Conservation (phyloP, 2,329 filamentous ascomycete genomes). For the Myriangium duriaei region DNA sequence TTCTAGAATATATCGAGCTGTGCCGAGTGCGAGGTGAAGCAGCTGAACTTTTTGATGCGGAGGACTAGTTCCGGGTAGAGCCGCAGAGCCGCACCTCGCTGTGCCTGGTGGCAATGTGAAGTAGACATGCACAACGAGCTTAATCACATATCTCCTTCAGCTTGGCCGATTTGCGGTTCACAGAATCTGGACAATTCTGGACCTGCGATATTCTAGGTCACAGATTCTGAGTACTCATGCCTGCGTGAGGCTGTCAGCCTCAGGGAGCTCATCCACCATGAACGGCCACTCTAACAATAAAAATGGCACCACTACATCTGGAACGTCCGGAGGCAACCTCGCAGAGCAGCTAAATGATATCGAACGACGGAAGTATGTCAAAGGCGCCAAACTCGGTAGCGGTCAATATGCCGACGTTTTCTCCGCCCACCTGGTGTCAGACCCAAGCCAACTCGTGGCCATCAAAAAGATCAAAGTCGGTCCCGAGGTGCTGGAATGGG, state of each 20-base stretch:
- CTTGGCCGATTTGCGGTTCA: too few species aligned
- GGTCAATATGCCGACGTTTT: slow-evolving; percentile 97
- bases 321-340: slow-evolving; percentile 22
- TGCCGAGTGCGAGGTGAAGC: background rate
- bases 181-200: too few species aligned
- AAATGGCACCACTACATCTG: background rate
- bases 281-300: slow-evolving; percentile 2
- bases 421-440: slow-evolving; percentile 62
- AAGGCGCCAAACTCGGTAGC: slow-evolving; percentile 78
- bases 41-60: slow-evolving; percentile 9
- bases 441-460: slow-evolving; percentile 66
- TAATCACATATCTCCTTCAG: too few species aligned
- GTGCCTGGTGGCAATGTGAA: background rate
- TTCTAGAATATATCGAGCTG: background rate
- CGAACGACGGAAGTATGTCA: slow-evolving; percentile 72
- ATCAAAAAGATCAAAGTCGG: slow-evolving; percentile 90
- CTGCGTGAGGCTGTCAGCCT: too few species aligned
- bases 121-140: too few species aligned
- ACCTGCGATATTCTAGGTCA: too few species aligned
- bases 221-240: too few species aligned
- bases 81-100: slow-evolving; percentile 9
- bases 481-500: slow-evolving; percentile 68
- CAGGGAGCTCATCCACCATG: too few species aligned
- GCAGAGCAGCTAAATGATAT: slow-evolving; percentile 37
- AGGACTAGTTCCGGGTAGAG: slow-evolving; percentile 1